Conservation (phyloP, 306 rosid species). For the Sesbania bispinosa region DNA sequence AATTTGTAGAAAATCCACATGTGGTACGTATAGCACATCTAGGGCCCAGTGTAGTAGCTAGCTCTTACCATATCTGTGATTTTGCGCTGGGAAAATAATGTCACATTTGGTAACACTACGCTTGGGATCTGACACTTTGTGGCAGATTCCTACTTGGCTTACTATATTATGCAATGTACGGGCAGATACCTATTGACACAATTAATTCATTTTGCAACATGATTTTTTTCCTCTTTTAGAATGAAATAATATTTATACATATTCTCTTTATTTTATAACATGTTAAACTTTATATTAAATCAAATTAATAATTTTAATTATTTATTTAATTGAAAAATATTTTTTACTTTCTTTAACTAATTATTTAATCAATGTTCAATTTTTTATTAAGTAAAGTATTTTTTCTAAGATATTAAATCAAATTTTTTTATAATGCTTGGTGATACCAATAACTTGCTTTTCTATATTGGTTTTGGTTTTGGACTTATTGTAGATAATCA, state of each 20-base stretch:
- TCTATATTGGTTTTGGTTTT: background rate
- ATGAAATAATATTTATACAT: background rate
- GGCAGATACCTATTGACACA: conserved; percentile 19
- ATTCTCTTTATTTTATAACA: background rate
- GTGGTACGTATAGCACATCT: conserved; percentile 32
- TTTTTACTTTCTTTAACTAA: background rate
- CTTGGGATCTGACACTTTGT: conserved; percentile 29
- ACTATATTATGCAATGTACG: conserved; percentile 23
- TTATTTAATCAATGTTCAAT: background rate
- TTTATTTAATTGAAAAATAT: background rate
- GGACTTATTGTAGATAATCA: conserved; percentile 2
- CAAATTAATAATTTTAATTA: background rate
- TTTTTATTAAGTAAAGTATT: background rate
- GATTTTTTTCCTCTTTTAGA: too few species aligned
- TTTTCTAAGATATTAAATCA: background rate
- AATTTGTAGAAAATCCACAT: conserved; percentile 45
- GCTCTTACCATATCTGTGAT: conserved; percentile 31
- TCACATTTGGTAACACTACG: conserved; percentile 34
- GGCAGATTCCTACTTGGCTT: conserved; percentile 15
- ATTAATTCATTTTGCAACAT: too few species aligned
- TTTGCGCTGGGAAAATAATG: conserved; percentile 35
- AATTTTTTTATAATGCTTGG: too few species aligned
- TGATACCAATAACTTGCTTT: background rate
- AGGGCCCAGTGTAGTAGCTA: conserved; percentile 34
- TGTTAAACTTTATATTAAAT: background rate